These are phyloP conservation scores for Poa annua DNA, from an alignment of 176 grass and related monocot genomes.

Conservation along the genomic window DNA sequence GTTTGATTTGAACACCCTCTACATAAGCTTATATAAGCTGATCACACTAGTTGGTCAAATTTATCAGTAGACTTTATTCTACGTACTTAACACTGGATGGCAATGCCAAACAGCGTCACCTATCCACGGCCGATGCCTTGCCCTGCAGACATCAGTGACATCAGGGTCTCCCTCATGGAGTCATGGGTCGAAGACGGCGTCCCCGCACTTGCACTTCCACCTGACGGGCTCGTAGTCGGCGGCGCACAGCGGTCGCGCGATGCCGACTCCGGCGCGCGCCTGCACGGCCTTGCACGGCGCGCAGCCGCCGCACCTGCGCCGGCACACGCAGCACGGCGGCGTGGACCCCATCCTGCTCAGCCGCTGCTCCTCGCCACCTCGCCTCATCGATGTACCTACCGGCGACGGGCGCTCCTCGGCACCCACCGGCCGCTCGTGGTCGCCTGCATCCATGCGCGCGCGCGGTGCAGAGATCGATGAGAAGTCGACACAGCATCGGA, in stretches of 20 bases:
- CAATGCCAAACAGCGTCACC: background rate
- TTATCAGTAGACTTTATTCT: background rate
- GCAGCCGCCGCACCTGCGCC: slow-evolving; percentile 56
- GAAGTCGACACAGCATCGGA: background rate
- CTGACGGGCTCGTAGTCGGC: slow-evolving; percentile 73
- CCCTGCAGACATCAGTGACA: background rate
- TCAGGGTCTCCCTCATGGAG: slow-evolving; percentile 37
- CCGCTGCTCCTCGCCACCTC: background rate
- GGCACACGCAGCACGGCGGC: slow-evolving; percentile 68
- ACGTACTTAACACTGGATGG: background rate
- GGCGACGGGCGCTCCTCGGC: background rate
- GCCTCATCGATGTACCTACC: background rate
- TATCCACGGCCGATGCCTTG: background rate
- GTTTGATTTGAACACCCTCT: no score
- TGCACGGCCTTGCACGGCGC: slow-evolving; percentile 57
- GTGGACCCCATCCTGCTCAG: slow-evolving; percentile 50
- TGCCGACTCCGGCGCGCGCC: slow-evolving; percentile 35
- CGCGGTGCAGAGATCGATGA: background rate
- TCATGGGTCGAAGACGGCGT: slow-evolving; percentile 60
- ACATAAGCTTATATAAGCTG: no score
- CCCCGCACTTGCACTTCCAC: slow-evolving; percentile 77
- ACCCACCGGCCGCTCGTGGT: background rate
- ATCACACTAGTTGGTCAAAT: background rate
- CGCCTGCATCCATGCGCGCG: background rate
- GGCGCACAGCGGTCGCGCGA: slow-evolving; percentile 34